These are phyloP conservation scores for Colletotrichum chlorophyti DNA, from an alignment of 2,329 filamentous ascomycete species.

Conservation along the genomic window DNA sequence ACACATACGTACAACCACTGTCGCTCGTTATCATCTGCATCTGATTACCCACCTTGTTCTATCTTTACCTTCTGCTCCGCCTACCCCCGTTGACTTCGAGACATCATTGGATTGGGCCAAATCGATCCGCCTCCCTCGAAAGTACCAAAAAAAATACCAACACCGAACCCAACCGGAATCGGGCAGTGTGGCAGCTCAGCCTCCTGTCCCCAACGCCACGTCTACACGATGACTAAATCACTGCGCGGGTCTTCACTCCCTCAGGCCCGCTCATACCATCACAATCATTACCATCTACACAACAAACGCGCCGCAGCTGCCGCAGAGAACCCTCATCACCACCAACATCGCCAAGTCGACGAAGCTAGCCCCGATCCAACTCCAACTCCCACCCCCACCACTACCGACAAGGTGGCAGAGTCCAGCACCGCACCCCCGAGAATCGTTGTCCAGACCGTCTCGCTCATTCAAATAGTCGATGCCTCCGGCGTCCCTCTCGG, in stretches of 20 bases:
- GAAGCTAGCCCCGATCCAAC: constrained; percentile 33
- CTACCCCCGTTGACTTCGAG: no score
- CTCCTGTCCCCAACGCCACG: constrained; percentile 29
- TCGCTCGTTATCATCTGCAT: no score
- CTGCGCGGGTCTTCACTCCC: constrained; percentile 55
- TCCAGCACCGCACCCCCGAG: constrained; percentile 32
- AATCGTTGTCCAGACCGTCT: constrained; percentile 61
- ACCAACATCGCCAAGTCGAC: constrained; percentile 36
- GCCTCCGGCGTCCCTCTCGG: constrained; percentile 51
- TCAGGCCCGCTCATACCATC: constrained; percentile 48
- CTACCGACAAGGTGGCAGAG: no score
- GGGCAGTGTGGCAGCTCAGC: constrained; percentile 21
- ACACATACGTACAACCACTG: constrained; percentile 7
- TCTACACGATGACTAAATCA: constrained; percentile 53
- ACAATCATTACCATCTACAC: constrained; percentile 41
- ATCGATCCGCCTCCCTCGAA: constrained; percentile 23
- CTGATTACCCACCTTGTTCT: constrained; percentile 14
- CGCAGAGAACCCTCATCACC: constrained; percentile 31
- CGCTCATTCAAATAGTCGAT: constrained; percentile 61
- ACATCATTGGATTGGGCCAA: constrained; percentile 1
- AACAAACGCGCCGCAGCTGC: constrained; percentile 37
- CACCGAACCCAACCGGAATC: constrained; percentile 8
- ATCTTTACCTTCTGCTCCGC: constrained; percentile 13
- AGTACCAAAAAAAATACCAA: constrained; percentile 5
- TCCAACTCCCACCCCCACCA: constrained; percentile 21